Base-by-base conservation (phyloP, 2,329 filamentous ascomycete genomes). In the Bipolaris sorokiniana region DNA sequence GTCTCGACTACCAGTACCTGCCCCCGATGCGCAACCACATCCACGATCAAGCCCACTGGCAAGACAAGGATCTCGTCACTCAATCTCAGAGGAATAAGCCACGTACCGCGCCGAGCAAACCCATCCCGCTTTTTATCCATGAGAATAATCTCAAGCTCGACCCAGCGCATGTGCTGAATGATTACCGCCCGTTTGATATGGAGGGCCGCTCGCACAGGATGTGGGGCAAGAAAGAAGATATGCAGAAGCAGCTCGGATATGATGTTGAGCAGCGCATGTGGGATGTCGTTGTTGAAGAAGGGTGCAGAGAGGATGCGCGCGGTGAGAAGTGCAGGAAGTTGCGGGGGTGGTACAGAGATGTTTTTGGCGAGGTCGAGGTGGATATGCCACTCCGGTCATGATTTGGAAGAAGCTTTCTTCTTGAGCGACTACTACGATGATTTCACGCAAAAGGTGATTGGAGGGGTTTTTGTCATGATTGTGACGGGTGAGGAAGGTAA, bases 241-340 rank as follows among this genome's bases (percentile, higher is more conserved):
- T 61, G 48, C 47, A 62, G 2, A 49, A 57, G n/a, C 42, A 54
- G 36, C 61, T 71, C 38, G 69, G 65, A 7, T 65, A 60, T 26
- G 69, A 73, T 41, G 50, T 69, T n/a, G 70, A 73, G 53, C 54
- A 54, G 36, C 37, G 54, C n/a, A 4, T 70, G 28, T 73, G 69
- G 69, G 64, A 67, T 11, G 62, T 61, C 5, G 42, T 72, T 6
- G 33, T 51, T 3, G 61, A 67, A 18, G 66, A 68, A 28, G 66
- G 62, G 2, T 73, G 70, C 51, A 65, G 64, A 46, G 44, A 34
- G 6, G 46, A 65, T 20, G 20, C 26, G 1, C 49, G 16, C 36
- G 54, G 46, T 10, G 59, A 61, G 23, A 42, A 41, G 18, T 72
- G 68, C 40, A 56, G 40, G 20, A 40, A 48, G 16, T 15, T 71